Evolutionary conservation across 2,329 filamentous ascomycete species (phyloP).

Genomic region (Penicillium capsulatum): DNA sequence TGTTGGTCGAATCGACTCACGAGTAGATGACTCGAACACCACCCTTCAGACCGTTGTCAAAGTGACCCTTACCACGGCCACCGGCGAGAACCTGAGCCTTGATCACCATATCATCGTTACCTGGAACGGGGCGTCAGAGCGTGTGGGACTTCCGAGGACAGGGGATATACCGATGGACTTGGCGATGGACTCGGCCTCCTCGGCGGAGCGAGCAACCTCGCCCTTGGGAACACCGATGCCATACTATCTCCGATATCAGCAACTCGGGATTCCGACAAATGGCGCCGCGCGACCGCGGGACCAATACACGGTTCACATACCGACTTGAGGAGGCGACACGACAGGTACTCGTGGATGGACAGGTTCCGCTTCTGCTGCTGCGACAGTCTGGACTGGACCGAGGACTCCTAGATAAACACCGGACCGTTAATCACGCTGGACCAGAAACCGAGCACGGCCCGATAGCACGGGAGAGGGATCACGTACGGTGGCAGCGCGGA

Average conservation of each 20-base stretch:
- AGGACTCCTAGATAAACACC: constrained; percentile 49
- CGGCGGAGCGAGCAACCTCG: constrained; percentile 72
- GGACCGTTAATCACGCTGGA: constrained; percentile 7
- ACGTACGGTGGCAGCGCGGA: constrained; percentile 72
- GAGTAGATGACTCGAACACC: constrained; percentile 99
- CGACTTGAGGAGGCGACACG: constrained; percentile 77
- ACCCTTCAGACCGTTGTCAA: constrained; percentile 98
- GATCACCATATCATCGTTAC: constrained; percentile 94
- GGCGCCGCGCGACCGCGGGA: constrained; percentile 12
- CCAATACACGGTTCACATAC: constrained; percentile 39
- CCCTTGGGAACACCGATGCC: constrained; percentile 90
- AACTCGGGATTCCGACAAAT: constrained; percentile 6
- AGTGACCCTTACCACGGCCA: constrained; percentile 94
- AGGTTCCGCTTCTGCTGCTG: constrained; percentile 81
- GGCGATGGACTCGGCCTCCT: constrained; percentile 87
- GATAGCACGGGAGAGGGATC: constrained; percentile 15
- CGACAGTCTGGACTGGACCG: constrained; percentile 51
- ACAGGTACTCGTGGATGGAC: constrained; percentile 98
- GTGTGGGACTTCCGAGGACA: no score
- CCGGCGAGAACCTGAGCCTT: constrained; percentile 98
- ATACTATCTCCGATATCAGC: constrained; percentile 59
- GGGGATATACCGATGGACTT: constrained; percentile 69
- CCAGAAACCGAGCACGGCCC: constrained; percentile 11
- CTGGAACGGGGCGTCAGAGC: constrained; percentile 35
- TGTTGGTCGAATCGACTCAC: constrained; percentile 41